Conservation (phyloP, 2,329 filamentous ascomycete genomes). For the Tolypocladium inflatum region DNA sequence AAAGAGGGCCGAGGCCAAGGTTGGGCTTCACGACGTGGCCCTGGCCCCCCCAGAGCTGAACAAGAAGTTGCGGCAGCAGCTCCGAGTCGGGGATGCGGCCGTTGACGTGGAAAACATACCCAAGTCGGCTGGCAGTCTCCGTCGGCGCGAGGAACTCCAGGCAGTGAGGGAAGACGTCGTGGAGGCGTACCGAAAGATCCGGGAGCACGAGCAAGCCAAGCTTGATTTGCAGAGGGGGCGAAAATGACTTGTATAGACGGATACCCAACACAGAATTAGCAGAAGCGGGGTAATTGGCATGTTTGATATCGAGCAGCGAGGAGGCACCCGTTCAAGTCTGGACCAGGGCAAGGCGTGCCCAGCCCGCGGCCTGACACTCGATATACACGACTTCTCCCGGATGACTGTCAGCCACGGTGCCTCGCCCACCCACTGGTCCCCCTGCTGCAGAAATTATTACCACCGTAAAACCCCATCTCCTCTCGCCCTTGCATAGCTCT, state of each 20-base stretch:
- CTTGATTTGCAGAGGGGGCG: slow-evolving; percentile 7
- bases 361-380: neutral
- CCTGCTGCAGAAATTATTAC: too few relatives aligned
- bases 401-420: neutral
- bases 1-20: slow-evolving; percentile 48
- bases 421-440: too few relatives aligned
- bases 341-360: neutral
- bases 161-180: slow-evolving; percentile 23
- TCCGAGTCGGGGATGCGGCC: slow-evolving; percentile 22
- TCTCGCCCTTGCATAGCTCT: too few relatives aligned
- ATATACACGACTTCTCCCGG: neutral
- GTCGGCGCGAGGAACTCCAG: slow-evolving; percentile 29
- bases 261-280: neutral
- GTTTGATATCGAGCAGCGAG: neutral
- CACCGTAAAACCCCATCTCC: too few relatives aligned
- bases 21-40: slow-evolving; percentile 50
- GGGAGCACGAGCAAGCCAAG: slow-evolving; percentile 27
- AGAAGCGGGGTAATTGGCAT: neutral
- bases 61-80: slow-evolving; percentile 27
- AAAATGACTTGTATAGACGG: neutral
- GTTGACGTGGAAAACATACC: slow-evolving; percentile 27
- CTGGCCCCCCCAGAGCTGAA: slow-evolving; percentile 68
- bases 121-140: slow-evolving; percentile 28
- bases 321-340: neutral
- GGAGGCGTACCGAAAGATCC: slow-evolving; percentile 28